Percentiles rank a stretch among this genome's conserved stretches.
Conservation (phyloP, 1,284 basidiomycete genomes). For the Ceratobasidium sp. region DNA sequence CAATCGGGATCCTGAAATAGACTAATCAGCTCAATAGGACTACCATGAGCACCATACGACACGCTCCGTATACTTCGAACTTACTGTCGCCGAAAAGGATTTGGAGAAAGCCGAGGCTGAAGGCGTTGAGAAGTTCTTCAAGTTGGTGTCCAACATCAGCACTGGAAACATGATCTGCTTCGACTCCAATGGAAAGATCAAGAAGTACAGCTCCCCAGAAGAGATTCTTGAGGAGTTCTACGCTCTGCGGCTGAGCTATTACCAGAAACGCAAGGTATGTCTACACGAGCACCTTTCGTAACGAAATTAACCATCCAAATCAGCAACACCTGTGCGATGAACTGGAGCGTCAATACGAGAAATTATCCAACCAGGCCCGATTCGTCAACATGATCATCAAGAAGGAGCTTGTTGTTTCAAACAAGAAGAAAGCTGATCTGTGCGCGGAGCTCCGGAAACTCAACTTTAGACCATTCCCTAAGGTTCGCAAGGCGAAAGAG, state of each 20-base stretch:
- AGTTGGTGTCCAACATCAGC: constrained; percentile 79
- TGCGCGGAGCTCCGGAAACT: constrained; percentile 81
- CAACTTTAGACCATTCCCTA: constrained; percentile 90
- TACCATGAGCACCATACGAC: constrained; percentile 97
- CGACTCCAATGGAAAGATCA: constrained; percentile 94
- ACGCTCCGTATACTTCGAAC: constrained; percentile 85
- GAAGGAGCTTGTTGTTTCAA: constrained; percentile 86
- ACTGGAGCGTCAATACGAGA: constrained; percentile 82
- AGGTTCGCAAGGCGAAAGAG: constrained; percentile 70
- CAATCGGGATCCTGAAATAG: neutral
- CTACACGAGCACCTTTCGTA: constrained; percentile 7
- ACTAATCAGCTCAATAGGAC: constrained; percentile 61
- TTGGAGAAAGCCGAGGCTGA: constrained; percentile 84
- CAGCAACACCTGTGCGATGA: constrained; percentile 87
- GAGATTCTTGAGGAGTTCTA: constrained; percentile 96
- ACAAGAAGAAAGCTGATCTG: constrained; percentile 88
- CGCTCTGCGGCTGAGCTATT: constrained; percentile 84
- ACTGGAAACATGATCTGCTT: constrained; percentile 99
- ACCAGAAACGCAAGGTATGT: constrained; percentile 89
- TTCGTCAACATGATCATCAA: constrained; percentile 97
- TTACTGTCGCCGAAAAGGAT: constrained; percentile 81
- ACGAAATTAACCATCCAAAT: neutral
- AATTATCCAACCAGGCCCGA: constrained; percentile 91
- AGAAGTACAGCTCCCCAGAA: constrained; percentile 88
- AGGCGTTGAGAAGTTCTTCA: constrained; percentile 91